Evolutionary conservation across 331 rosid genomes (phyloP), one percentile per base, ranked within the genome.

Genomic region (Rhamnella rubrinervis): DNA sequence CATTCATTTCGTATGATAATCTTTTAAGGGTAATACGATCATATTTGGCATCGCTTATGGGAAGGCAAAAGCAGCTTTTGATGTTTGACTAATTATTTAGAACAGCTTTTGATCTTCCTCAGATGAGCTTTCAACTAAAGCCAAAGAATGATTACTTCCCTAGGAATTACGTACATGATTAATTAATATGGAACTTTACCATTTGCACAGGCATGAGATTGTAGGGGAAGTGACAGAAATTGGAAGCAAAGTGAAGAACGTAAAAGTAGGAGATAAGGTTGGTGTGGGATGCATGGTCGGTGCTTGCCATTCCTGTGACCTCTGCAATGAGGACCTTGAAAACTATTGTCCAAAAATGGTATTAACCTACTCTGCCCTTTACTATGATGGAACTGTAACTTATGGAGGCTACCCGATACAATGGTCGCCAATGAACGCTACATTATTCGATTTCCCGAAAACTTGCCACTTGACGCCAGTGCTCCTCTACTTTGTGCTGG

Each of bases 401-500:
- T 82, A 78, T 8, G 96, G 93, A n/a, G 93, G 90, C 26, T 90
- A 67, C 74, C 88, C 8, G 82, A 86, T 11, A 60, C 25, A 1
- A 79, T 89, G 82, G 90, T 89, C 2, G 69, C 72, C 0, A 74
- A 84, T 0, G 83, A 84, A 8, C 84, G 70, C 62, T 89, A 82
- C 58, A 66, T 79, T 4, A 56, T 88, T 19, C 51, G 41, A 14
- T 76, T 88, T 16, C 86, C 88, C 0, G 80, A 84, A 11, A 44
- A 14, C 2, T 19, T 84, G 4, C 82, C 91, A 6, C 89, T 86
- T 40, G 80, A 80, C 6, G 77, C 61, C 18, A 77, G 73, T 12
- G 92, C 90, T 25, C 96, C 93, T 20, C 86, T 90, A 5, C 84
- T 87, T 1, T 88, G 89, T 26, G 95, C 89, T 8, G 89, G 92